A percentile compares a stretch with the other conserved stretches of the same genome.
phyloP scores from a whole-genome alignment of 495 filamentous ascomycete genomes.

The Penicillium subrubescens region DNA sequence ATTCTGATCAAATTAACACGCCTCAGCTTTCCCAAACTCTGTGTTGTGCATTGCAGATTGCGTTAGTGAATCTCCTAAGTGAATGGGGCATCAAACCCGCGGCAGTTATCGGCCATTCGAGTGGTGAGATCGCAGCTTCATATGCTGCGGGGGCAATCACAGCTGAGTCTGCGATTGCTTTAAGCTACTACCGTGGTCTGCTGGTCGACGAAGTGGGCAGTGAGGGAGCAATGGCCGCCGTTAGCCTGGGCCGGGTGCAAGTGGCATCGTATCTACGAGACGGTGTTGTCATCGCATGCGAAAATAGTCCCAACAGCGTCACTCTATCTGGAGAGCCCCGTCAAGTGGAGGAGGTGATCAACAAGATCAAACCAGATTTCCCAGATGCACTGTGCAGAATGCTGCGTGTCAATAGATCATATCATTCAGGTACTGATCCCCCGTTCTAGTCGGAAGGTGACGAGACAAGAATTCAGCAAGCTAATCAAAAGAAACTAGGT shows the following conservation, averaged over 20 bases:
- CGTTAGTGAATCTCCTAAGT: neutral
- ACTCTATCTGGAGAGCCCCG: slow-evolving; percentile 34
- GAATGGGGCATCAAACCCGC: neutral
- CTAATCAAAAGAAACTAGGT: neutral
- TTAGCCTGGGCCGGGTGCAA: slow-evolving; percentile 28
- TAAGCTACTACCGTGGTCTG: slow-evolving; percentile 10
- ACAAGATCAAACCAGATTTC: slow-evolving; percentile 30
- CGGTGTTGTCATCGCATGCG: slow-evolving; percentile 18
- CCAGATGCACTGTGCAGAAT: slow-evolving; percentile 16
- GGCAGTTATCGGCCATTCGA: slow-evolving; percentile 14
- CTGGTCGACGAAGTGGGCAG: neutral
- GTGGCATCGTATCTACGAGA: slow-evolving; percentile 22
- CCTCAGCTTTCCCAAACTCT: slow-evolving; percentile 13
- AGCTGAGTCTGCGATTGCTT: neutral
- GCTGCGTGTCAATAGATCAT: slow-evolving; percentile 41
- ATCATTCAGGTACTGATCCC: slow-evolving; percentile 27
- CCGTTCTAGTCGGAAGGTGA: neutral
- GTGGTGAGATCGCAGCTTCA: slow-evolving; percentile 16
- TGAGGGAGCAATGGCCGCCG: slow-evolving; percentile 30
- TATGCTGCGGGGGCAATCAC: slow-evolving; percentile 13
- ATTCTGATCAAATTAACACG: neutral
- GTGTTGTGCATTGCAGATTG: slow-evolving; percentile 12
- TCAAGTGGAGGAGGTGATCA: slow-evolving; percentile 40
- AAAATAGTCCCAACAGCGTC: slow-evolving; percentile 28
- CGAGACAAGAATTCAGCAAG: neutral